A percentile compares a stretch with the other conserved stretches of the same genome.
These are phyloP conservation scores for Penicillium sp. DNA, from an alignment of 2,329 filamentous ascomycete species.

Conservation along the genomic window DNA sequence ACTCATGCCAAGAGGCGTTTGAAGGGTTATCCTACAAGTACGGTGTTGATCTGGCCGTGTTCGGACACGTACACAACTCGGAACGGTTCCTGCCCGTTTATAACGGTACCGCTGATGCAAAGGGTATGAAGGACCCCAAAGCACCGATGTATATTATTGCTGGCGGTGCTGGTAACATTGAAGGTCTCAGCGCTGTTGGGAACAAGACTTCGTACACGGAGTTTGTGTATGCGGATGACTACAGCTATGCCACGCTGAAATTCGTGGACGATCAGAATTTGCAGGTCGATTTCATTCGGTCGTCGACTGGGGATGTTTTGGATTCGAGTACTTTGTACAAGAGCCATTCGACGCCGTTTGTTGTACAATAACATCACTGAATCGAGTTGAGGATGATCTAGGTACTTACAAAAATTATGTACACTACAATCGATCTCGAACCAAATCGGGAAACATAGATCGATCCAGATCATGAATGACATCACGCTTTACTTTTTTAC, in stretches of 20 bases:
- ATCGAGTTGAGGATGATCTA: too few species aligned
- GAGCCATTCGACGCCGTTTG: constrained; percentile 45
- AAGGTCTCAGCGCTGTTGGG: constrained; percentile 46
- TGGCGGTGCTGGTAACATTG: constrained; percentile 54
- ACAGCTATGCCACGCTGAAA: constrained; percentile 48
- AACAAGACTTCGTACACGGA: constrained; percentile 41
- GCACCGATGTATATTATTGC: constrained; percentile 54
- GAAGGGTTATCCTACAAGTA: constrained; percentile 53
- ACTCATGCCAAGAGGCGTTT: constrained; percentile 49
- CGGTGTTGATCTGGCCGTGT: constrained; percentile 54
- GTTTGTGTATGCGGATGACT: constrained; percentile 39
- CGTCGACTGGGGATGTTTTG: constrained; percentile 46
- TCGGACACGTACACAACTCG: constrained; percentile 56
- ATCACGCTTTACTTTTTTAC: constrained; percentile 8
- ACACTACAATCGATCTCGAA: too few species aligned
- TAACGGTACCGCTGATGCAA: constrained; percentile 38
- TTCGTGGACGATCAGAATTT: constrained; percentile 46
- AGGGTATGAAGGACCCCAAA: constrained; percentile 48
- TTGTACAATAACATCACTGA: constrained; percentile 46
- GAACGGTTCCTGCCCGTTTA: constrained; percentile 46
- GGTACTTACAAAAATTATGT: too few species aligned
- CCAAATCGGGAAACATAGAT: constrained; percentile 12
- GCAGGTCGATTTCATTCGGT: constrained; percentile 49
- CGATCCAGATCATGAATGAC: constrained; percentile 15
- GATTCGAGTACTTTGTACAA: constrained; percentile 50